Percentiles rank a stretch among this genome's conserved stretches.
Evolutionary conservation across 305 asterid genomes (phyloP).

Genomic region (Caryopteris hybrid): DNA sequence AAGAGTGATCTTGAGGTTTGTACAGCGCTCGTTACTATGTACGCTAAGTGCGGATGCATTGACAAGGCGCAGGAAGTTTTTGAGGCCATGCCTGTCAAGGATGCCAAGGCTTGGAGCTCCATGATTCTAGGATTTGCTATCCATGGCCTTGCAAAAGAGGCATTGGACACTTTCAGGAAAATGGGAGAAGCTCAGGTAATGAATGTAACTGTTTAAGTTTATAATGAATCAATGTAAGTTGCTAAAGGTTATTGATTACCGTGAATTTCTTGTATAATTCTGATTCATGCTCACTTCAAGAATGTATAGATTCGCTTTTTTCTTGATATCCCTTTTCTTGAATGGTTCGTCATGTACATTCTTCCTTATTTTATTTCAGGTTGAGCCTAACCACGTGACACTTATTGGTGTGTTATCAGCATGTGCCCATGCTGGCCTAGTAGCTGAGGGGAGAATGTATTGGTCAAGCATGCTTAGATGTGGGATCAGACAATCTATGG

Average conservation of each 20-base stretch:
- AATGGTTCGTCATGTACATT: neutral
- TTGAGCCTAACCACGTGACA: constrained; percentile 66
- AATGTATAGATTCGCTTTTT: neutral
- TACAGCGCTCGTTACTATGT: constrained; percentile 66
- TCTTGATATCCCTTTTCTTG: neutral
- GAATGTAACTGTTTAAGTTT: neutral
- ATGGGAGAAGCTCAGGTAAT: constrained; percentile 66
- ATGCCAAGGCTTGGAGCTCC: constrained; percentile 75
- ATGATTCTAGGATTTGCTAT: constrained; percentile 65
- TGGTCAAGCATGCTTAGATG: constrained; percentile 53
- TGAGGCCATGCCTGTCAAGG: constrained; percentile 53
- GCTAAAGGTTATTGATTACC: neutral
- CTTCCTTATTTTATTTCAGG: constrained; percentile 34
- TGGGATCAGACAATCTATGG: constrained; percentile 57
- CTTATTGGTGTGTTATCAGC: constrained; percentile 63
- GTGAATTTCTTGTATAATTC: neutral
- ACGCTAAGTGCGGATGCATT: constrained; percentile 65
- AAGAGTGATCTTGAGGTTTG: constrained; percentile 54
- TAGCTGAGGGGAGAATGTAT: constrained; percentile 47
- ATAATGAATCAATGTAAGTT: neutral
- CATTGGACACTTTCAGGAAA: constrained; percentile 40
- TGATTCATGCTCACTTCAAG: neutral
- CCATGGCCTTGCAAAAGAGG: constrained; percentile 50
- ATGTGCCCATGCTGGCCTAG: constrained; percentile 65
- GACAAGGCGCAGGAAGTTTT: constrained; percentile 61